These are phyloP conservation scores for Chimonanthus praecox DNA, from an alignment of 164 flowering plant species.

Conservation along the genomic window DNA sequence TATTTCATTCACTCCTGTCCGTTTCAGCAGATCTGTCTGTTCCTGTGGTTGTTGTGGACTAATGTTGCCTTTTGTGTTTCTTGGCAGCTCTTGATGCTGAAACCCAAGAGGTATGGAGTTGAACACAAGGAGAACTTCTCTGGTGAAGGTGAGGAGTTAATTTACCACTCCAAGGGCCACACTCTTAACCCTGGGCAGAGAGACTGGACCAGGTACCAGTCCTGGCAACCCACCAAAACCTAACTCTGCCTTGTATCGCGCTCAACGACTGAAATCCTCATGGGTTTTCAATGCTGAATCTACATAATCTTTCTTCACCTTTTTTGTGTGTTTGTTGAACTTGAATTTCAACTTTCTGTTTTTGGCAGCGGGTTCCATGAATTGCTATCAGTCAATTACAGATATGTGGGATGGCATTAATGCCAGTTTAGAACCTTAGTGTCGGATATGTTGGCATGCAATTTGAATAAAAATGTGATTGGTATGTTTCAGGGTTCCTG, in stretches of 20 bases:
- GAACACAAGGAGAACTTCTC: constrained; percentile 89
- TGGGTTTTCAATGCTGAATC: background rate
- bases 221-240: constrained; percentile 66
- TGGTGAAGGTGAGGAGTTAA: constrained; percentile 85
- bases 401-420: background rate
- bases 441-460: background rate
- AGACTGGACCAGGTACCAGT: constrained; percentile 90
- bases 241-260: background rate
- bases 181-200: constrained; percentile 88
- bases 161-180: constrained; percentile 97
- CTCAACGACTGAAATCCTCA: background rate
- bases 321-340: background rate
- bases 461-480: background rate
- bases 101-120: constrained; percentile 77
- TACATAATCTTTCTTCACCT: background rate
- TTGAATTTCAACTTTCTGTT: background rate
- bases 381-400: background rate
- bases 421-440: background rate
- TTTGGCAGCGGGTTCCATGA: background rate
- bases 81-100: constrained; percentile 74
- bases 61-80: background rate
- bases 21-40: background rate
- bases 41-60: too few relatives aligned
- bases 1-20: background rate
- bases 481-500: background rate